Evolutionary conservation across 106 monocot species (phyloP).

Genomic region (Apostasia shenzhenica): DNA sequence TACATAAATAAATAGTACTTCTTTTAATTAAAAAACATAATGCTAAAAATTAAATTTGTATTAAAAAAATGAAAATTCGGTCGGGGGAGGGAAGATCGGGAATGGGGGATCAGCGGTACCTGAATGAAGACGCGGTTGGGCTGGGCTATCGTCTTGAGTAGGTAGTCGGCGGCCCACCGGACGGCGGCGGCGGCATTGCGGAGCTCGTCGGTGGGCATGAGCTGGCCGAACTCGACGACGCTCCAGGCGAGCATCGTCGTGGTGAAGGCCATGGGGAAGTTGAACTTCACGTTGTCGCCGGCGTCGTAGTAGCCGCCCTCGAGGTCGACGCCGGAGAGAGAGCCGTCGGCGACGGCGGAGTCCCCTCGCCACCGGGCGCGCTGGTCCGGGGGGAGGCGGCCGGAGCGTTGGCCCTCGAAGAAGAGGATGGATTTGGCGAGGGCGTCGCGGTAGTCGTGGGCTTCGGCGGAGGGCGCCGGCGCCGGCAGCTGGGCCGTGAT

Average conservation of each 20-base stretch:
- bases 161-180: constrained; percentile 84
- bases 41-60: no score
- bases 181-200: constrained; percentile 46
- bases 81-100: background rate
- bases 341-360: constrained; percentile 59
- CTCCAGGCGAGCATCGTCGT: constrained; percentile 86
- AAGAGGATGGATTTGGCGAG: constrained; percentile 76
- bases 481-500: background rate
- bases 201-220: constrained; percentile 51
- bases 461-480: background rate
- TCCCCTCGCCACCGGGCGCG: constrained; percentile 49
- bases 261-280: constrained; percentile 89
- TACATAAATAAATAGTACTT: no score
- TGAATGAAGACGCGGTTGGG: constrained; percentile 62
- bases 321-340: constrained; percentile 57
- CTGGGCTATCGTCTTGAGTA: constrained; percentile 68
- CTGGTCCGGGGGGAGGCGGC: constrained; percentile 62
- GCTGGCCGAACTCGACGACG: constrained; percentile 59
- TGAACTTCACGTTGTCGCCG: constrained; percentile 89
- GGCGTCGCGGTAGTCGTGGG: constrained; percentile 75
- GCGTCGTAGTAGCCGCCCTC: constrained; percentile 90
- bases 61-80: no score
- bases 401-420: constrained; percentile 93
- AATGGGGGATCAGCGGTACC: constrained; percentile 9
- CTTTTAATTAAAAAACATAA: no score